phyloP scores from a whole-genome alignment of 257 asterid genomes.

The Galeopsis tetrahit region DNA sequence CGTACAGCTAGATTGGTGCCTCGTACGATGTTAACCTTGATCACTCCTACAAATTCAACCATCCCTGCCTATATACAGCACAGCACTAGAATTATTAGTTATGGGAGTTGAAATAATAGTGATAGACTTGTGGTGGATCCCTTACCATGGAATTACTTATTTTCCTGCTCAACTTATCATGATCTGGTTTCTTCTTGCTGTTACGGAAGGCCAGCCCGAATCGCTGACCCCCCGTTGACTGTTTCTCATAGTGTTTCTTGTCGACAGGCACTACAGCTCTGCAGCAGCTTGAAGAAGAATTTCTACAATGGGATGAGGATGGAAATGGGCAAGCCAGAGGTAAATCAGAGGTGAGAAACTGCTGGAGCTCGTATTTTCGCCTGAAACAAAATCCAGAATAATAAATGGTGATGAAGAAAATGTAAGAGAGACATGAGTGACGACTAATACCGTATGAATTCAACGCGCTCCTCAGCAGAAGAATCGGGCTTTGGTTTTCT shows the following conservation, averaged over 20 bases:
- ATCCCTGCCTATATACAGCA: slow-evolving; percentile 86
- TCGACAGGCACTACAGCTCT: slow-evolving; percentile 40
- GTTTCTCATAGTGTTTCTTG: slow-evolving; percentile 64
- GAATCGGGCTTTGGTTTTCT: slow-evolving; percentile 72
- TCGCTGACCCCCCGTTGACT: slow-evolving; percentile 46
- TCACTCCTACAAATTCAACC: slow-evolving; percentile 94
- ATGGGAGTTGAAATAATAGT: neutral
- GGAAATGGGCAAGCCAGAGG: slow-evolving; percentile 48
- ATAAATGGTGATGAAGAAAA: neutral
- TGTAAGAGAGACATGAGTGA: neutral
- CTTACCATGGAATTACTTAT: slow-evolving; percentile 71
- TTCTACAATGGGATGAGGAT: slow-evolving; percentile 40
- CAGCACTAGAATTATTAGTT: neutral
- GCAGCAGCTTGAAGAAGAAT: slow-evolving; percentile 41
- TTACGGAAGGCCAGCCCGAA: slow-evolving; percentile 59
- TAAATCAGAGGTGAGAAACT: slow-evolving; percentile 53
- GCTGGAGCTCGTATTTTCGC: slow-evolving; percentile 82
- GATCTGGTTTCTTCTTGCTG: slow-evolving; percentile 67
- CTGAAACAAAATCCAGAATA: slow-evolving; percentile 44
- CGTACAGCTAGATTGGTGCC: slow-evolving; percentile 92
- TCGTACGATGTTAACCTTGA: slow-evolving; percentile 82
- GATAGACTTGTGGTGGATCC: neutral
- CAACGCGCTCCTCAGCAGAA: slow-evolving; percentile 67
- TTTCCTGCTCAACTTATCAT: slow-evolving; percentile 44
- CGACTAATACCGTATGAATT: slow-evolving; percentile 69